Base-by-base conservation (phyloP, 306 rosid species). In the Betula pendula region DNA sequence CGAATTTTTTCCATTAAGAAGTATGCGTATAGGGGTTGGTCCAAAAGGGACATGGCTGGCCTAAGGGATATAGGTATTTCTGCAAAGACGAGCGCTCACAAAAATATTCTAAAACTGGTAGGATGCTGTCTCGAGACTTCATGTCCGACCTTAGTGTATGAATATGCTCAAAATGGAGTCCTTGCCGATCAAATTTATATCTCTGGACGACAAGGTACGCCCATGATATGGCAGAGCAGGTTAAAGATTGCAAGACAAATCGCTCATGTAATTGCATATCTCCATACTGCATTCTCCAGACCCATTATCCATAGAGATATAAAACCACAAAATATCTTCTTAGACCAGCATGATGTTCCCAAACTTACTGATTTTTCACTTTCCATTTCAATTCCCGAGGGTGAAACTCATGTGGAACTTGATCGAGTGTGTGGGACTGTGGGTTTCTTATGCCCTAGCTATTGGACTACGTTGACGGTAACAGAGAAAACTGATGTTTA, bases 351-450 rank as follows among this genome's bases (percentile, higher is more conserved):
- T 13, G 29, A 13, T 11, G 55, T n/a, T 38, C 55, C 67, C 45
- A 72, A 72, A 52, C 45, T 72, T 67, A 24, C 38, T 1, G 15
- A 73, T 1, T 80, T 80, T 69, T 31, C 19, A 67, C 3, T 3
- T 7, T 47, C 83, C 2, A 2, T 74, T 11, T 68, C 83, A 33
- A 79, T 66, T 73, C 83, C 78, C 0, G 68, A 33, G 8, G 71
- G 60, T 12, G 22, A 73, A 80, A 68, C 56, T 12, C 31, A 66
- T 29, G 78, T 79, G 8, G 10, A 42, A 2, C 2, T 0, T 29
- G 48, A 15, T 8, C 14, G 1, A 1, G 48, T 44, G 48, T 1
- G 2, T 2, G 48, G 48, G 48, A 44, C 48, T 44, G 1, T 0
- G 2, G 14, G 15, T 44, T 44, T 8, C 3, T 9, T 44, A 9